Conservation (phyloP, 108 stramenopile genomes). For the Epipyxis sp. region DNA sequence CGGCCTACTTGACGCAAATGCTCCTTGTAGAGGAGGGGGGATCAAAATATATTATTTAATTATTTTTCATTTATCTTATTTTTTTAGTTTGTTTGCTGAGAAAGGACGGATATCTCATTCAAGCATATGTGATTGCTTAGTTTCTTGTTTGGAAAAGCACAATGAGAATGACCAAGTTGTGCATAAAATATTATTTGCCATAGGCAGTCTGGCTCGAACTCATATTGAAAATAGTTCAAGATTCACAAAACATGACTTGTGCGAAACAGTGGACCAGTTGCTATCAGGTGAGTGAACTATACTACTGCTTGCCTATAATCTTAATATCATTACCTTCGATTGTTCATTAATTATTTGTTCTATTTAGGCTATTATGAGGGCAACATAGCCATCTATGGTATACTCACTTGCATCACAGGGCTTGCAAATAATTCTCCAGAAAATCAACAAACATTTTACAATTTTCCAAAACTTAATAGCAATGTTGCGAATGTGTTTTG, state of each 20-base stretch:
- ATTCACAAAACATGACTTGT: not conserved
- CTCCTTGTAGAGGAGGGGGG: no score
- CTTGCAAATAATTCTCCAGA: not conserved
- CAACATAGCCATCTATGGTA: not conserved
- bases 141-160: not conserved
- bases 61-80: no score
- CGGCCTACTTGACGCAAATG: no score
- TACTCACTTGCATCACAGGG: not conserved
- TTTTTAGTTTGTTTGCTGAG: constrained; percentile 6
- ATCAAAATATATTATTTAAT: no score
- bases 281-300: no score
- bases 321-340: no score
- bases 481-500: not conserved
- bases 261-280: not conserved
- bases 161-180: not conserved
- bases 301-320: no score
- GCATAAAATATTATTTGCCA: constrained; percentile 4
- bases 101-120: not conserved
- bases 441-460: not conserved
- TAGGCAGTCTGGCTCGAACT: not conserved
- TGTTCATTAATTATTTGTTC: no score
- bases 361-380: not conserved
- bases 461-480: not conserved
- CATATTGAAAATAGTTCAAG: not conserved
- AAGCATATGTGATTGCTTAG: not conserved